Percentiles rank a stretch among this genome's conserved stretches.
phyloP scores from a whole-genome alignment of 169 alveolate species.

The Cystoisospora suis region DNA sequence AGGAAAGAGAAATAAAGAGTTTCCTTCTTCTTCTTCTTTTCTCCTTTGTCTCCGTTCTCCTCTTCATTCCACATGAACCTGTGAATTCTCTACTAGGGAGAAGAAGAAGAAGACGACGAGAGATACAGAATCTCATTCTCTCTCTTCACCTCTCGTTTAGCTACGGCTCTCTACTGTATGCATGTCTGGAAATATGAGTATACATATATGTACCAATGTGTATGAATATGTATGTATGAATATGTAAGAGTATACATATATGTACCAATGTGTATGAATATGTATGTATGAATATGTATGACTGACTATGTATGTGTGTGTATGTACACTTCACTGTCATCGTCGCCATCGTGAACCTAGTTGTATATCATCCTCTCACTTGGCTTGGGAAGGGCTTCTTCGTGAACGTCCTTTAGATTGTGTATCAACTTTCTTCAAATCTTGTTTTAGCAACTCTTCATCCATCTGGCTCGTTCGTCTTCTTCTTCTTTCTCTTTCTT shows the following conservation, averaged over 20 bases:
- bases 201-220: too few relatives aligned
- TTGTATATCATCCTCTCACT: constrained; percentile 6
- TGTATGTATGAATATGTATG: not conserved
- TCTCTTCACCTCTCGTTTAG: too few relatives aligned
- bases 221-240: too few relatives aligned
- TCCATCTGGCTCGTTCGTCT: not conserved
- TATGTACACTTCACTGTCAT: not conserved
- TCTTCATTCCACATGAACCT: too few relatives aligned
- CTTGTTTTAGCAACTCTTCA: not conserved
- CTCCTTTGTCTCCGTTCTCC: not conserved
- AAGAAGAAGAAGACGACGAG: not conserved
- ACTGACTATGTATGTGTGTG: constrained; percentile 24
- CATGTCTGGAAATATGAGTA: too few relatives aligned
- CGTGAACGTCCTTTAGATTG: not conserved
- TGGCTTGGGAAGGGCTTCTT: not conserved
- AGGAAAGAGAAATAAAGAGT: too few relatives aligned
- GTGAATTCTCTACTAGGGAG: too few relatives aligned
- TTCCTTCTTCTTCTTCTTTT: not conserved
- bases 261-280: not conserved
- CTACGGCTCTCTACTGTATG: too few relatives aligned
- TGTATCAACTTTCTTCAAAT: not conserved
- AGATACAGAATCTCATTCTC: too few relatives aligned
- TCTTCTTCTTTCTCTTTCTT: not conserved
- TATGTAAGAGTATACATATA: not conserved
- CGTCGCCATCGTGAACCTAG: not conserved